A percentile compares a stretch with the other conserved stretches of the same genome.
These are phyloP conservation scores for Suhomyces sp. DNA, from an alignment of 805 yeast species.

Conservation along the genomic window DNA sequence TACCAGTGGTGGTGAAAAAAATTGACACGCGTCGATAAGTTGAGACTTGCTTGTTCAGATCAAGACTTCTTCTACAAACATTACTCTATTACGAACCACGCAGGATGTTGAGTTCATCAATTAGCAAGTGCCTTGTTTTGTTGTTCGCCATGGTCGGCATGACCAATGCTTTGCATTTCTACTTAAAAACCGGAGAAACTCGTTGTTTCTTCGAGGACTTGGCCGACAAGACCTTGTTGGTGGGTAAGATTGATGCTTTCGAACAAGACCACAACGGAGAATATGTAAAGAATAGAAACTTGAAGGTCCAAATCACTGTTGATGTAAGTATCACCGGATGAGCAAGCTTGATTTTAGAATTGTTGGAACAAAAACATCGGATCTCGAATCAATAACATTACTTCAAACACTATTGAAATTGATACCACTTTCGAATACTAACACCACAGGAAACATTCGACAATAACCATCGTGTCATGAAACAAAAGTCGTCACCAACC, in stretches of 20 bases:
- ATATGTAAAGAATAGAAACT: constrained; percentile 52
- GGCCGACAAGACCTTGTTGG: constrained; percentile 73
- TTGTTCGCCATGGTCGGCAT: constrained; percentile 12
- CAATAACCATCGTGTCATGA: constrained; percentile 72
- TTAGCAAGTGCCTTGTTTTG: constrained; percentile 10
- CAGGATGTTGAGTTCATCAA: constrained; percentile 2
- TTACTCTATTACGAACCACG: background rate
- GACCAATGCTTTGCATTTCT: constrained; percentile 66
- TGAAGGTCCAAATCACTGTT: constrained; percentile 67
- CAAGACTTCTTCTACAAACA: too few species aligned
- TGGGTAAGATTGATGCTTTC: constrained; percentile 69
- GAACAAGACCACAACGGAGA: constrained; percentile 51
- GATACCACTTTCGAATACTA: constrained; percentile 7
- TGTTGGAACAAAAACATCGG: background rate
- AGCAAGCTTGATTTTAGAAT: background rate
- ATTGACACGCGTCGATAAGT: constrained; percentile 11
- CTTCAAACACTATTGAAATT: background rate
- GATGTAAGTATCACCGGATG: constrained; percentile 42
- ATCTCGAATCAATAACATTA: background rate
- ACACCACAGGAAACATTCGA: constrained; percentile 59
- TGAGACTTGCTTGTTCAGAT: background rate
- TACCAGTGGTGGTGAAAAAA: too few species aligned
- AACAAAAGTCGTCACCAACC: constrained; percentile 57
- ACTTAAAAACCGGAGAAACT: constrained; percentile 70
- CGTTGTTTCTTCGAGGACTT: constrained; percentile 85